Evolutionary conservation across 2,329 filamentous ascomycete species (phyloP).

Genomic region (Domatiomyces catenatus): DNA sequence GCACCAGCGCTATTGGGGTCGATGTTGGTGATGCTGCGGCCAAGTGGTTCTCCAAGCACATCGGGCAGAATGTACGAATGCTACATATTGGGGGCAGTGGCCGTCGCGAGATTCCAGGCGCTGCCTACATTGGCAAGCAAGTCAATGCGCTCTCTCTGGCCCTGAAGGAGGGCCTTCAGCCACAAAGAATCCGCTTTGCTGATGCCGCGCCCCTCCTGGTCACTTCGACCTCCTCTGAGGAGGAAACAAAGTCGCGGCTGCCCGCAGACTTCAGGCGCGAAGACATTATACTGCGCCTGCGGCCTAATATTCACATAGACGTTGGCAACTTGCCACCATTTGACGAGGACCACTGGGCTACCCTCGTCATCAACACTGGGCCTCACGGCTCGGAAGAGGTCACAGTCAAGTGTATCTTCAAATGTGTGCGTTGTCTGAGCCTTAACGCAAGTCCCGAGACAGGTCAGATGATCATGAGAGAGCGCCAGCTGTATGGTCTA

Average conservation of each 20-base stretch:
- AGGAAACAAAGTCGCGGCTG: conserved; percentile 10
- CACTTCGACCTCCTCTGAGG: conserved; percentile 14
- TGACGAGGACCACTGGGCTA: conserved; percentile 16
- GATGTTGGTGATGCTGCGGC: conserved; percentile 13
- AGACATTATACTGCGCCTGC: conserved; percentile 13
- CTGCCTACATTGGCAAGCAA: conserved; percentile 14
- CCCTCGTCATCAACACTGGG: conserved; percentile 9
- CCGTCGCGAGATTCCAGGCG: conserved; percentile 15
- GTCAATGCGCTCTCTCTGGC: conserved; percentile 12
- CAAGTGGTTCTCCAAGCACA: conserved; percentile 13
- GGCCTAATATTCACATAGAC: conserved; percentile 15
- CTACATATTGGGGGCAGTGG: conserved; percentile 14
- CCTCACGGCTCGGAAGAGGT: conserved; percentile 12
- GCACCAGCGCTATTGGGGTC: conserved; percentile 14
- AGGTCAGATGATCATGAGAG: conserved; percentile 12
- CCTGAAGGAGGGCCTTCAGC: conserved; percentile 11
- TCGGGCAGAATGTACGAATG: conserved; percentile 11
- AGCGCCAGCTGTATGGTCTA: conserved; percentile 14
- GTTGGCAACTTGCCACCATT: conserved; percentile 11
- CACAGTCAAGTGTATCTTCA: conserved; percentile 16
- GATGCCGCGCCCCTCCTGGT: conserved; percentile 13
- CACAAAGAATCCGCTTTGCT: conserved; percentile 14
- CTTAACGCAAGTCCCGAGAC: conserved; percentile 15
- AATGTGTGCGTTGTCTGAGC: conserved; percentile 14
- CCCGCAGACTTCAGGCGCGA: conserved; percentile 9